A percentile compares a stretch with the other conserved stretches of the same genome.
Conservation (phyloP, 2,329 filamentous ascomycete species). For the Ilyonectria mors-panacis region DNA sequence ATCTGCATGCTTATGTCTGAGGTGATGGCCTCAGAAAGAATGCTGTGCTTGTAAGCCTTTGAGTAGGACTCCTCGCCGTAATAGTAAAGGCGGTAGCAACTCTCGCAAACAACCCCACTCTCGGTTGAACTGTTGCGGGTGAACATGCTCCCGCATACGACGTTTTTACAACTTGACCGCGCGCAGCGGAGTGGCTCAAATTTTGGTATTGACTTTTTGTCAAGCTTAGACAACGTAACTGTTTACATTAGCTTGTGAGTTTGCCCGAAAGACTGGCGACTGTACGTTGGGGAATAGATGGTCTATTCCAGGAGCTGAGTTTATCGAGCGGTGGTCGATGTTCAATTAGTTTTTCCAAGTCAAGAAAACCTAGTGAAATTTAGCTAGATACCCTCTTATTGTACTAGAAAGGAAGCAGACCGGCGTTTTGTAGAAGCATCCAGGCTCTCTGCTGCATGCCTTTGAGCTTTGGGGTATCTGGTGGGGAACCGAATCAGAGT, state of each 20-base stretch:
- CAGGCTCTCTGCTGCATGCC: slow-evolving; percentile 37
- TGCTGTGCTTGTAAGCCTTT: slow-evolving; percentile 7
- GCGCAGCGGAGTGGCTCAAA: slow-evolving; percentile 39
- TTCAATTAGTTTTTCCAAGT: slow-evolving; percentile 43
- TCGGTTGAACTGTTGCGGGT: slow-evolving; percentile 15
- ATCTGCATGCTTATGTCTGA: slow-evolving; percentile 37
- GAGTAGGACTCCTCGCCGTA: not conserved
- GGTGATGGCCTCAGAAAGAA: slow-evolving; percentile 34
- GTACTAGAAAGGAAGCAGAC: slow-evolving; percentile 2
- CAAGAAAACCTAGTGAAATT: slow-evolving; percentile 27
- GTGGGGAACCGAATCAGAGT: not conserved
- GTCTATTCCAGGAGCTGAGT: slow-evolving; percentile 38
- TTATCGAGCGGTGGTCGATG: slow-evolving; percentile 37
- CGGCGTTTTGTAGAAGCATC: slow-evolving; percentile 39
- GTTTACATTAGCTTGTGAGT: not conserved
- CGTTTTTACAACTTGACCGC: slow-evolving; percentile 32
- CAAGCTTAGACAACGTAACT: slow-evolving; percentile 25
- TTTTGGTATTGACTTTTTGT: slow-evolving; percentile 26
- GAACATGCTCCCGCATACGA: slow-evolving; percentile 43
- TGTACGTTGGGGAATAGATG: not conserved
- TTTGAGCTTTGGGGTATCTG: slow-evolving; percentile 28
- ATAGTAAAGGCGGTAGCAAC: slow-evolving; percentile 29
- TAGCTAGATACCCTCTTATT: no score
- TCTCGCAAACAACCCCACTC: slow-evolving; percentile 36
- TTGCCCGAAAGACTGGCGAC: not conserved